Base-by-base conservation (phyloP, 148 eudicot genomes). In the Vaccinium vitisidaea region DNA sequence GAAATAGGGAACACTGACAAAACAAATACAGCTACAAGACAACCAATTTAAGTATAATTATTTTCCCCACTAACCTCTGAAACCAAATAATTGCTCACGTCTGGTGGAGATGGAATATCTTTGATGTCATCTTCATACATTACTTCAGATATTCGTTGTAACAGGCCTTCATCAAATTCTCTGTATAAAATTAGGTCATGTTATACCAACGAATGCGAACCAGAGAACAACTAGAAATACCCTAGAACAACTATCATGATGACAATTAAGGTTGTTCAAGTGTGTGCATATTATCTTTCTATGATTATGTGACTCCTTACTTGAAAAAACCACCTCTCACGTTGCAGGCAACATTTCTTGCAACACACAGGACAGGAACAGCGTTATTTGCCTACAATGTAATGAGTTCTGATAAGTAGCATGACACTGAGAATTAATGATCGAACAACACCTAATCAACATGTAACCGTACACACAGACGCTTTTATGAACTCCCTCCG, bases 271-370 rank as follows among this genome's bases (percentile, higher is more conserved):
- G 18, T 8, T 70, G 77, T 50, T 52, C 77, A 23, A 82, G 65
- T 70, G 63, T 50, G 77, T 30, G 25, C 32, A 30, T 74, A 50
- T 13, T 54, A 74, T 73, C 80, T 30, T 83, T 75, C 15, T 6
- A 69, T 59, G 61, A 50, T 69, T 39, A 12, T 18, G 25, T 12
- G 15, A 16, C 49, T 80, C 83, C 96, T 94, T 94, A 97, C 99
- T 92, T 97, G 92, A 95, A 97, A 88, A 97, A 97, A 85, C 99
- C 96, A 91, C 98, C 98, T 88, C 99, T 93, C 56, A 97, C 99
- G 86, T 95, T 94, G 92, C 99, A 97, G 25, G 98, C 98, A 83
- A 97, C 98, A 88, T 95, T 97, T 89, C 99, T 91, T 61, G 98
- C 99, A 86, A 97, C 98, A 88, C 98, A 94, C 73, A 97, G 92